Conservation (phyloP, 768 basidiomycete genomes). For the Trametes cingulata region DNA sequence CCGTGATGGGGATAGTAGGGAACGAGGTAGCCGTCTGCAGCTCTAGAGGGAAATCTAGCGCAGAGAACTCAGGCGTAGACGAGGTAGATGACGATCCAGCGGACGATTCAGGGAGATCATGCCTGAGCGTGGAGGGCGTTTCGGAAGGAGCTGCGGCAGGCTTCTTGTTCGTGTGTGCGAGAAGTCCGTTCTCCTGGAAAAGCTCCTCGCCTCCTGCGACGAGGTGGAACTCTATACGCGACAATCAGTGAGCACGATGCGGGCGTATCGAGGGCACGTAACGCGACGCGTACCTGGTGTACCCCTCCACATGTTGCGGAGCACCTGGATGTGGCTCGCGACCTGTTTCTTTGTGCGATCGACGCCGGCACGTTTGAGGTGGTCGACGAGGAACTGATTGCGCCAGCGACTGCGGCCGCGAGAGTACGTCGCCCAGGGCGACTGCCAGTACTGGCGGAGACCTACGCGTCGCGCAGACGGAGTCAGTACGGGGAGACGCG, state of each 20-base stretch:
- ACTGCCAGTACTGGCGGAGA: slow-evolving; percentile 76
- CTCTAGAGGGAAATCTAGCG: slow-evolving; percentile 20
- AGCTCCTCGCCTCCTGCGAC: slow-evolving; percentile 82
- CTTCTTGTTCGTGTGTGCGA: slow-evolving; percentile 48
- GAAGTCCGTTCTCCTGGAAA: slow-evolving; percentile 43
- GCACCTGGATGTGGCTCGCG: slow-evolving; percentile 84
- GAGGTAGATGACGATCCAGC: slow-evolving; percentile 32
- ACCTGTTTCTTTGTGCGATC: slow-evolving; percentile 84
- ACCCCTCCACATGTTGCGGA: slow-evolving; percentile 88
- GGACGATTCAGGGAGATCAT: slow-evolving; percentile 19
- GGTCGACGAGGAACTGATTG: slow-evolving; percentile 84
- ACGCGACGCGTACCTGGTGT: slow-evolving; percentile 54
- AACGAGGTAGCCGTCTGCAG: slow-evolving; percentile 7
- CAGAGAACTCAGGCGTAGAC: slow-evolving; percentile 30
- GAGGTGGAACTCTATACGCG: slow-evolving; percentile 63
- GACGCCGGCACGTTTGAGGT: slow-evolving; percentile 68
- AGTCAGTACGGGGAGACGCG: slow-evolving; percentile 9
- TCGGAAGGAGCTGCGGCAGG: slow-evolving; percentile 5
- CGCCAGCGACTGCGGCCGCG: slow-evolving; percentile 80
- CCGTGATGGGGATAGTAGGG: slow-evolving; percentile 12
- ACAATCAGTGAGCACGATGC: slow-evolving; percentile 12
- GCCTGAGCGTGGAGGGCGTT: slow-evolving; percentile 3
- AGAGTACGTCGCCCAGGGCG: slow-evolving; percentile 78
- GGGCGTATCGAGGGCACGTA: not conserved
- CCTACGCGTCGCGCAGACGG: slow-evolving; percentile 42